Evolutionary conservation across 768 basidiomycete species (phyloP), one percentile per base, ranked within the genome.

Genomic region (Mycena polygramma): DNA sequence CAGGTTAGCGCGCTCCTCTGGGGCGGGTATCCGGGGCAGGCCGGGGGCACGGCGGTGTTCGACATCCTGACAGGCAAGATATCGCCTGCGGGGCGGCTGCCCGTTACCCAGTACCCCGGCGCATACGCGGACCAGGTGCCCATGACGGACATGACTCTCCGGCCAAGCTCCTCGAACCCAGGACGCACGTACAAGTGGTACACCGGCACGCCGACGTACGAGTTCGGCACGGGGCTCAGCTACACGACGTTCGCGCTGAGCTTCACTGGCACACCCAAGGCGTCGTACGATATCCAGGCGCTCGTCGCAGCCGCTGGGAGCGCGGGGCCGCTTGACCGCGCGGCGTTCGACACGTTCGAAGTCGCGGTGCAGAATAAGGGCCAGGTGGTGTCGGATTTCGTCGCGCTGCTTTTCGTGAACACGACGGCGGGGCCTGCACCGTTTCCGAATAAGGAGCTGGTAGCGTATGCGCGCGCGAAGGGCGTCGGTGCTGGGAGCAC

Each of bases 101-200:
- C 86, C 10, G 79, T 82, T 43, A 89, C 88, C 1, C 88, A 89
- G 69, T 89, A 89, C 74, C 86, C 87, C 19, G 81, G 82, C 13
- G 79, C 75, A 58, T 89, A 85, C 74, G 79, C 83, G 22, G 74
- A 82, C 57, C 79, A 86, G 68, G 80, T 89, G 17, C 79, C 80
- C 1, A 88, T 89, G 87, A 88, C 88, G 6, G 86, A 90, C 77
- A 90, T 90, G 88, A 81, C 75, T 4, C 77, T 89, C 37, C 88
- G 86, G 19, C 86, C 88, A 2, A 84, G 80, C 70, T 74, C 77
- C 30, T 79, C 80, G 59, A 87, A 83, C 68, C 88, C 88, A 0
- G 88, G 88, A 11, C 83, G 88, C 48, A 89, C 88, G 7, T 89
- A 89, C 78, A 87, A 84, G 70, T 90, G 88, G 88, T 89, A 86